These are phyloP conservation scores for Smallanthus sonchifolius DNA, from an alignment of 129 eudicot species.

Conservation along the genomic window DNA sequence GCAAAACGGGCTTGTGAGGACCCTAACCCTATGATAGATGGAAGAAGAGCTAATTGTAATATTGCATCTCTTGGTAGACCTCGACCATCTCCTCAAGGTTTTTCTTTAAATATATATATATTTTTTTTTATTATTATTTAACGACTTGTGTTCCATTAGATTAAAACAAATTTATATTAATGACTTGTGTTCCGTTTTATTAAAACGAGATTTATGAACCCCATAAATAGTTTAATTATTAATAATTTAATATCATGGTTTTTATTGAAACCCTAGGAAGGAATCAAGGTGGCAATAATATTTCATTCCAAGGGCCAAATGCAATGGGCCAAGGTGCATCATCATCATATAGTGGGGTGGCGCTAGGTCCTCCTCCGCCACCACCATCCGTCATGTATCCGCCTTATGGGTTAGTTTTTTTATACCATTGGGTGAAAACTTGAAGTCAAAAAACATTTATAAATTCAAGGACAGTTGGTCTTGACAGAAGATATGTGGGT, in stretches of 20 bases:
- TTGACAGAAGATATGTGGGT: constrained; percentile 36
- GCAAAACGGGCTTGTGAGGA: constrained; percentile 77
- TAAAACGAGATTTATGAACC: not conserved
- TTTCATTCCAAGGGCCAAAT: constrained; percentile 38
- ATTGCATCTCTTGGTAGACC: constrained; percentile 90
- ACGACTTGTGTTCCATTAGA: not conserved
- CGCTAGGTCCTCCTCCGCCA: constrained; percentile 50
- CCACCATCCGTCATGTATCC: constrained; percentile 74
- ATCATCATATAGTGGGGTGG: constrained; percentile 59
- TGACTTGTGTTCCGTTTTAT: not conserved
- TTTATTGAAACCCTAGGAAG: constrained; percentile 39
- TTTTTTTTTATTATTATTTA: not conserved
- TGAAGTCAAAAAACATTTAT: constrained; percentile 32
- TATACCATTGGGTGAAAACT: constrained; percentile 9
- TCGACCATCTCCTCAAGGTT: constrained; percentile 71
- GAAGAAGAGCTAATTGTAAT: constrained; percentile 90
- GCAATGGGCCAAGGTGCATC: constrained; percentile 47
- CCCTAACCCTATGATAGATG: constrained; percentile 86
- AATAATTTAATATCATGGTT: not conserved
- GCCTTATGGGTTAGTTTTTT: constrained; percentile 70
- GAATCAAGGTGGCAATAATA: constrained; percentile 47
- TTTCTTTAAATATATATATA: not conserved
- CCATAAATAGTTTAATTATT: not conserved
- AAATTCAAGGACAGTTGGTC: constrained; percentile 33
- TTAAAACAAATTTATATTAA: not conserved